Base-by-base conservation (phyloP, 2,329 filamentous ascomycete species). In the Laburnicola sp. region DNA sequence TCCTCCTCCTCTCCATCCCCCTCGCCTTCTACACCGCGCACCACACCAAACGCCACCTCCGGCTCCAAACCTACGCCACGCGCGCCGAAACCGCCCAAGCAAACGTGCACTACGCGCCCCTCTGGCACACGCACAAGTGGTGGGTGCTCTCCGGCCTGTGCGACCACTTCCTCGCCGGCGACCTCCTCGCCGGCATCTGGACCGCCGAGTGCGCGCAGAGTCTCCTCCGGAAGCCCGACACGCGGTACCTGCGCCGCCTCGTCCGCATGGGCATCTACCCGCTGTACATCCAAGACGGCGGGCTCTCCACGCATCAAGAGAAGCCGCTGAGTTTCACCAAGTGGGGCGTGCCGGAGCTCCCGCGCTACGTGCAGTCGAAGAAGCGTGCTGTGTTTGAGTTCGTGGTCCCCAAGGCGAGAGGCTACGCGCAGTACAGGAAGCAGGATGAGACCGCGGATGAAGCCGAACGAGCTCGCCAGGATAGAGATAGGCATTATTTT, bases 361-460 rank as follows among this genome's bases (percentile, higher is more conserved):
- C 45, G 16, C 3, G 26, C 16, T 55, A 41, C 9, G 37, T 45
- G n/a, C 54, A 59, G 31, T 51, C 46, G 9, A 63, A 60, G 30
- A 43, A 32, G n/a, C 44, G 61, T 1, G 59, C 57, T 0, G 56
- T 39, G 28, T 57, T 63, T 27, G 56, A 57, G 4, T 62, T 66
- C 26, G 2, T 55, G 11, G 31, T 65, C 4, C 59, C 60, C 7
- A 38, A 47, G 30, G 52, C 45, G 0, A 16, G 52, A 22, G 28
- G 51, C 5, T 38, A 30, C 1, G 3, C 16, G 6, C 2, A 37
- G 22, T 1, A 9, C 32, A 0, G 1, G 7, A 3, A 25, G 21
- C 3, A 44, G 43, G 8, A 30, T 6, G 16, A 49, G 31, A 28
- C 8, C 31, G 39, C 21, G 50, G 7, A 5, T 21, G 44, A 10